Evolutionary conservation across 2,329 filamentous ascomycete genomes (phyloP).

Genomic region (Trichoderma pleuroti): DNA sequence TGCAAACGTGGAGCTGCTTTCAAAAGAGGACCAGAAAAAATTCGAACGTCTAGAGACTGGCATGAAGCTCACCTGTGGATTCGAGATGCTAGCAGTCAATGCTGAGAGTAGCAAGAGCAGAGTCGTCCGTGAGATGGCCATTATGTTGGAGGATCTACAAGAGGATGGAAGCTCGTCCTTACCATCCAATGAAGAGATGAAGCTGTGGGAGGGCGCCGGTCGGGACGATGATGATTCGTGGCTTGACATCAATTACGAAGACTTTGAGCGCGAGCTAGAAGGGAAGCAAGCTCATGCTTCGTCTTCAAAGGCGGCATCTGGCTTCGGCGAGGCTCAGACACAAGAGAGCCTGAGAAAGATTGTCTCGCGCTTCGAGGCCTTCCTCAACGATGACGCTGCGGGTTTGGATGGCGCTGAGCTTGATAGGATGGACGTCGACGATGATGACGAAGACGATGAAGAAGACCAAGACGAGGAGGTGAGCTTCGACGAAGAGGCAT

Average conservation of each 20-base stretch:
- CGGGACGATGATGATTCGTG: constrained; percentile 83
- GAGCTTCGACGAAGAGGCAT: constrained; percentile 80
- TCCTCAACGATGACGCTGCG: constrained; percentile 80
- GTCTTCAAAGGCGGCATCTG: constrained; percentile 35
- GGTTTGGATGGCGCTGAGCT: constrained; percentile 75
- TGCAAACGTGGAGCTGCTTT: constrained; percentile 20
- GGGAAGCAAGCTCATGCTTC: constrained; percentile 41
- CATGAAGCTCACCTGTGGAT: constrained; percentile 86
- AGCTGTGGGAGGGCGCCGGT: constrained; percentile 57
- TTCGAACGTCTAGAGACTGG: constrained; percentile 59
- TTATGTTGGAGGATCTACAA: constrained; percentile 71
- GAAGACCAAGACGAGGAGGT: constrained; percentile 51
- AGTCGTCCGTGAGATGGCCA: constrained; percentile 67
- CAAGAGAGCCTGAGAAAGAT: constrained; percentile 83
- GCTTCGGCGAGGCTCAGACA: constrained; percentile 63
- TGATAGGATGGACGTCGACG: constrained; percentile 65
- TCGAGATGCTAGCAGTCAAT: constrained; percentile 78
- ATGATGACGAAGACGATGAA: constrained; percentile 45
- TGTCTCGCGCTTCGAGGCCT: constrained; percentile 88
- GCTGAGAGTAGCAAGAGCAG: constrained; percentile 65
- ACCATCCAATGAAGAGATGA: constrained; percentile 71
- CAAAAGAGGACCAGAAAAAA: constrained; percentile 21
- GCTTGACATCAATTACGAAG: constrained; percentile 87
- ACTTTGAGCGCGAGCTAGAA: constrained; percentile 78
- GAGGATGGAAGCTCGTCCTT: constrained; percentile 64